Percentiles rank a stretch among this genome's conserved stretches.
Conservation (phyloP, 2,329 filamentous ascomycete species). For the Pseudocercospora macadamiae region DNA sequence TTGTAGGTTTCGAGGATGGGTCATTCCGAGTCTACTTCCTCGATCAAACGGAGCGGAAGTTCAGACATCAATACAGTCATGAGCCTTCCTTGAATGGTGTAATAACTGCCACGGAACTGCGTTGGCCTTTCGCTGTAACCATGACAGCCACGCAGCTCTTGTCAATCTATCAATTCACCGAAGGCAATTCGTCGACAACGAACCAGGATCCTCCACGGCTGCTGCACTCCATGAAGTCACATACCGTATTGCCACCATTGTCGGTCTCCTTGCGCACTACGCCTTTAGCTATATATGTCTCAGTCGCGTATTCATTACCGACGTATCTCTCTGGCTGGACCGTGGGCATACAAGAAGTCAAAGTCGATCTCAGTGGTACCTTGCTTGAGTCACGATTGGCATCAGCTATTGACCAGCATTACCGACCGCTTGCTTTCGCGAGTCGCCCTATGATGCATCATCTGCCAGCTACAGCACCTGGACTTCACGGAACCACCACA, state of each 20-base stretch:
- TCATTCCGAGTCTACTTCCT: constrained; percentile 72
- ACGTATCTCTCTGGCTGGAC: constrained; percentile 81
- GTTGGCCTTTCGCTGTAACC: constrained; percentile 75
- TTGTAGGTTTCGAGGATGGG: constrained; percentile 72
- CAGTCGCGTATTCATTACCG: constrained; percentile 82
- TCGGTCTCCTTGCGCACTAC: constrained; percentile 80
- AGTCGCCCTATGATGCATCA: constrained; percentile 34
- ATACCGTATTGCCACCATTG: constrained; percentile 75
- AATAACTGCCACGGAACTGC: constrained; percentile 71
- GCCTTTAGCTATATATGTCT: constrained; percentile 68
- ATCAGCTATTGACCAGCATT: constrained; percentile 54
- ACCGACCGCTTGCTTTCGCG: constrained; percentile 44
- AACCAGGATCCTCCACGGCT: constrained; percentile 56
- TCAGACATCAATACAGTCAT: constrained; percentile 62
- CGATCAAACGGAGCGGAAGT: constrained; percentile 45
- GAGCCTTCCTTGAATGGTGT: constrained; percentile 63
- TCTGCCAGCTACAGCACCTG: constrained; percentile 22
- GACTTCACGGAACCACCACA: constrained; percentile 10
- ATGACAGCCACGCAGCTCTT: constrained; percentile 75
- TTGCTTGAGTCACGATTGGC: constrained; percentile 54
- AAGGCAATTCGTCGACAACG: constrained; percentile 5
- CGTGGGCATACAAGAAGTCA: constrained; percentile 87
- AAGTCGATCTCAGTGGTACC: constrained; percentile 58
- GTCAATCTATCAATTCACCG: constrained; percentile 63
- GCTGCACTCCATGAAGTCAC: constrained; percentile 77